Percentiles rank a stretch among this genome's conserved stretches.
phyloP scores from a whole-genome alignment of 257 asterid species.

The Linaria vulgaris region DNA sequence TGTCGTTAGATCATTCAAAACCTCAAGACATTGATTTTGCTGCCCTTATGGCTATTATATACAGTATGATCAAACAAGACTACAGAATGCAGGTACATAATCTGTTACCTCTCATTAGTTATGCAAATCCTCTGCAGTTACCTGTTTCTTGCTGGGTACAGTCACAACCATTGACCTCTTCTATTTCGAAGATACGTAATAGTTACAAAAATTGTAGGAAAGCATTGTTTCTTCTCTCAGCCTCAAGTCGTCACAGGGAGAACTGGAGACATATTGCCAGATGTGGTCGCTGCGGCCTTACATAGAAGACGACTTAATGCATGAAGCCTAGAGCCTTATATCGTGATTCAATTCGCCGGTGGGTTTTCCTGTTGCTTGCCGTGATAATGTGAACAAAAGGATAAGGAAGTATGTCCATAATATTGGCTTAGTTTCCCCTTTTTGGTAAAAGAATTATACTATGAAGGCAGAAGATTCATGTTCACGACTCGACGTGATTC shows the following conservation, averaged over 20 bases:
- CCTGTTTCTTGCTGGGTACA: not conserved
- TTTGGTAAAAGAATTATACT: too few species aligned
- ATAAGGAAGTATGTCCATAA: not conserved
- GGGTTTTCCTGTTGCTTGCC: not conserved
- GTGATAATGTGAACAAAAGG: not conserved
- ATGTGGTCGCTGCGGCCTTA: constrained; percentile 91
- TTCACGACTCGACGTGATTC: too few species aligned
- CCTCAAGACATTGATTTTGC: constrained; percentile 53
- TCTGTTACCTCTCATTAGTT: not conserved
- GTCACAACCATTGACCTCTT: not conserved
- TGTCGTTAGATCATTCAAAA: constrained; percentile 32
- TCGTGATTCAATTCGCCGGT: constrained; percentile 3
- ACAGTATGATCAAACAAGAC: constrained; percentile 74
- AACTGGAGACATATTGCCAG: constrained; percentile 72
- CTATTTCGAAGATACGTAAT: not conserved
- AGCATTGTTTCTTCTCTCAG: constrained; percentile 58
- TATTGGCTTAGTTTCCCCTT: too few species aligned
- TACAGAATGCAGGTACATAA: constrained; percentile 75
- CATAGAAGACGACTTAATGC: constrained; percentile 66
- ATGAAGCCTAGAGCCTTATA: constrained; percentile 61
- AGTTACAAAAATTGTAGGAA: constrained; percentile 39
- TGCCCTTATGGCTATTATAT: constrained; percentile 56
- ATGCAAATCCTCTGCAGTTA: not conserved
- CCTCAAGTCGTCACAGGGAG: constrained; percentile 60
- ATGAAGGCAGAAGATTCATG: too few species aligned